Base-by-base conservation (phyloP, 768 basidiomycete genomes). In the Podaxis rugospora region DNA sequence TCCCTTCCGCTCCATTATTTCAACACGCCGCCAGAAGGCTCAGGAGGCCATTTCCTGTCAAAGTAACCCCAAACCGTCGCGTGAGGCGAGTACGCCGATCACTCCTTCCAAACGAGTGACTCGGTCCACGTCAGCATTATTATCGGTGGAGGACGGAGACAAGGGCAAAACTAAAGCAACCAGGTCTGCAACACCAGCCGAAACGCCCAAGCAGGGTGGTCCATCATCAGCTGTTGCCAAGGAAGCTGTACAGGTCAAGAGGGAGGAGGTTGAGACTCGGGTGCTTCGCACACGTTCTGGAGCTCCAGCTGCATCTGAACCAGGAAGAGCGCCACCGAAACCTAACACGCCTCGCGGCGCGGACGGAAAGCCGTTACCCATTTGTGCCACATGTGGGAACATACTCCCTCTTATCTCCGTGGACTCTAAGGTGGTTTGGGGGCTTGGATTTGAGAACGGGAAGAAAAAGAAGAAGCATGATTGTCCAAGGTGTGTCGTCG, bases 361-460 rank as follows among this genome's bases (percentile, higher is more conserved):
- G 53, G 87, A 89, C 67, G 89, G 89, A 27, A 85, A 83, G 68
- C 81, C 79, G 16, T 72, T 90, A 32, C 90, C 90, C 51, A 83
- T 74, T n/a, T 92, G 90, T 64, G 74, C 78, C 68, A 92, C 87
- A 25, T 92, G 90, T 71, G 75, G 74, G 55, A 90, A 85, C 68
- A 76, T 91, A 55, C 70, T 92, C 65, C 90, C 90, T 2, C 80
- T 92, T 61, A 92, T 92, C 65, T 82, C 86, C 53, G 86, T 91
- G 27, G 88, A 90, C 71, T 83, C 82, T 44, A 78, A 86, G 70
- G 82, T 91, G 23, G 87, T 91, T 37, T 91, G 89, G 88, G 90
- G 89, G 21, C 75, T 87, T 44, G 78, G 76, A 44, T 62, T 80
- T 21, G 84, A 85, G 66, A 76, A 70, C 57, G 75, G 81, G 35